These are phyloP conservation scores for Lipomyces yamadae DNA, from an alignment of 805 yeast genomes.

Conservation along the genomic window DNA sequence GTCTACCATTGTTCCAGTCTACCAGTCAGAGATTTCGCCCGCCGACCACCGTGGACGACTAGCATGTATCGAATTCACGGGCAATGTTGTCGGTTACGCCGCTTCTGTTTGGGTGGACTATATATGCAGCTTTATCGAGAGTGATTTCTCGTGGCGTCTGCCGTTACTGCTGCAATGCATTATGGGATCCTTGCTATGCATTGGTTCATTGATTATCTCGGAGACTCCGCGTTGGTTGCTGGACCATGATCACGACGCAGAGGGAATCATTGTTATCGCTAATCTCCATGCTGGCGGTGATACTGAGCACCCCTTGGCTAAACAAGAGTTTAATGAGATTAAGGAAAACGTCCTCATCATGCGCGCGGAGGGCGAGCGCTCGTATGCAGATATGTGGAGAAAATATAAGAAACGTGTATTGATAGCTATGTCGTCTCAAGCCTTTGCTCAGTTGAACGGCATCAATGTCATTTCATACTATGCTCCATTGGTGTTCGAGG, in stretches of 20 bases:
- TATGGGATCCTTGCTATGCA: conserved; percentile 67
- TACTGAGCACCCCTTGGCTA: conserved; percentile 69
- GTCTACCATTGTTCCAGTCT: conserved; percentile 83
- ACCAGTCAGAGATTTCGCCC: conserved; percentile 87
- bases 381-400: conserved; percentile 75
- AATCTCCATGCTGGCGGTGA: conserved; percentile 81
- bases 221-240: conserved; percentile 92
- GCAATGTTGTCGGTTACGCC: conserved; percentile 80
- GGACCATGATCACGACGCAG: conserved; percentile 75
- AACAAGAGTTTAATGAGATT: conserved; percentile 74
- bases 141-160: conserved; percentile 72
- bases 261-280: conserved; percentile 83
- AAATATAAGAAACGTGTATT: conserved; percentile 76
- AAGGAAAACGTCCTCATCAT: conserved; percentile 79
- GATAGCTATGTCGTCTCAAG: conserved; percentile 87
- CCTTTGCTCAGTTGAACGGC: conserved; percentile 93
- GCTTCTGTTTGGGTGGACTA: conserved; percentile 89
- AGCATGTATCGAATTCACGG: conserved; percentile 87
- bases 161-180: conserved; percentile 78
- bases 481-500: conserved; percentile 92
- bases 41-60: conserved; percentile 82
- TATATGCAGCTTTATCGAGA: conserved; percentile 65
- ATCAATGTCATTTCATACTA: conserved; percentile 91
- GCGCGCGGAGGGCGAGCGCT: conserved; percentile 77
- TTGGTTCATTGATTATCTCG: conserved; percentile 78